These are phyloP conservation scores for Melastoma malabathricum DNA, from an alignment of 345 rosid species.

Conservation along the genomic window DNA sequence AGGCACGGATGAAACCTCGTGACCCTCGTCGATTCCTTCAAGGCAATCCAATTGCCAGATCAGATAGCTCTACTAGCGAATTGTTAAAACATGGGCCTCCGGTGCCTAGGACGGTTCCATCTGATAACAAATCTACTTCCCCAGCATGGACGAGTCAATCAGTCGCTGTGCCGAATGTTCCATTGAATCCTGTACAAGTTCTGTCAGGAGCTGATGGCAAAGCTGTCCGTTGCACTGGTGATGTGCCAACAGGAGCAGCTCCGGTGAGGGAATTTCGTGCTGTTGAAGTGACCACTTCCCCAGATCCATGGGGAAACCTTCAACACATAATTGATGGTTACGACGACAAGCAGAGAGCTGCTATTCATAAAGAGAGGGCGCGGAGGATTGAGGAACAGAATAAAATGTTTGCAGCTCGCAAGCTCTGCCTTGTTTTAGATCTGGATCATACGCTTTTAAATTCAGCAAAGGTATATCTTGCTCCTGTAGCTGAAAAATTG, in stretches of 20 bases:
- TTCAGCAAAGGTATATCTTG: constrained; percentile 68
- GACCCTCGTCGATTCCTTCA: constrained; percentile 93
- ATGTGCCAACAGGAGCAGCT: constrained; percentile 20
- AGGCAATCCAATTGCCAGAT: constrained; percentile 40
- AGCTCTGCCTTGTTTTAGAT: constrained; percentile 95
- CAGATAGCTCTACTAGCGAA: constrained; percentile 33
- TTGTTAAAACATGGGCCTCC: constrained; percentile 32
- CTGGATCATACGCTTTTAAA: constrained; percentile 97
- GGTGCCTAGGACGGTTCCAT: constrained; percentile 18
- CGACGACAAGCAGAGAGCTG: constrained; percentile 77
- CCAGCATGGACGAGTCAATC: constrained; percentile 31
- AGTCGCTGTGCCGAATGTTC: constrained; percentile 21
- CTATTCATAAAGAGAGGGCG: constrained; percentile 84
- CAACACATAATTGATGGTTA: constrained; percentile 84
- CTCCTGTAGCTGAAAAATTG: neutral
- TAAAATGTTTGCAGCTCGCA: constrained; percentile 75
- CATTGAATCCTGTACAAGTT: constrained; percentile 25
- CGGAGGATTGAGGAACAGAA: constrained; percentile 92
- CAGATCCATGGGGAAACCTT: constrained; percentile 77
- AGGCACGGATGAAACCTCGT: constrained; percentile 89
- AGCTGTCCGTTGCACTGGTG: constrained; percentile 19
- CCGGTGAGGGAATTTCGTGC: constrained; percentile 24
- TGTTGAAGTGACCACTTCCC: constrained; percentile 25
- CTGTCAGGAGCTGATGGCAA: constrained; percentile 23
- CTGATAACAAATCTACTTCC: constrained; percentile 41